These are phyloP conservation scores for Aspergillus versicolor DNA, from an alignment of 2,329 filamentous ascomycete genomes.

Conservation along the genomic window DNA sequence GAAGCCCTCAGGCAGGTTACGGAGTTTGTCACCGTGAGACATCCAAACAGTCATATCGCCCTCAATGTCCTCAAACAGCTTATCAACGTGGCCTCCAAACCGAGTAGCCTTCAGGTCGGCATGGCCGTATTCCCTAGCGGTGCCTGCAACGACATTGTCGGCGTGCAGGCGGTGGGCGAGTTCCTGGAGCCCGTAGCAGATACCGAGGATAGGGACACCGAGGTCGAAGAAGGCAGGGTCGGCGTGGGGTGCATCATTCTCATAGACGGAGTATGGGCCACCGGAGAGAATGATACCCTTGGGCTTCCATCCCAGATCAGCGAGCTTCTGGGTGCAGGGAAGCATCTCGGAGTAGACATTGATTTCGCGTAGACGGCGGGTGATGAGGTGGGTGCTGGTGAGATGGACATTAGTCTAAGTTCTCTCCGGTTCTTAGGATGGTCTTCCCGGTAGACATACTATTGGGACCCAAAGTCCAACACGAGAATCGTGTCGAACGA, in stretches of 20 bases:
- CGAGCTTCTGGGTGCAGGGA: constrained; percentile 77
- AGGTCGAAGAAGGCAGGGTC: constrained; percentile 81
- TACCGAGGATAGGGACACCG: constrained; percentile 59
- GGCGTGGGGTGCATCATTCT: constrained; percentile 71
- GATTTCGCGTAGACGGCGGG: constrained; percentile 65
- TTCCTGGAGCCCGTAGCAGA: constrained; percentile 68
- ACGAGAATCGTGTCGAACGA: constrained; percentile 67
- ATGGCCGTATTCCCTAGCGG: constrained; percentile 70
- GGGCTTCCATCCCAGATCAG: constrained; percentile 74
- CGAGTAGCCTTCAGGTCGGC: constrained; percentile 63
- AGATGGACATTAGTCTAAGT: neutral
- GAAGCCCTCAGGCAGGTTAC: constrained; percentile 70
- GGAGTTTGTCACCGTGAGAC: constrained; percentile 87
- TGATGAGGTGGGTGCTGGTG: constrained; percentile 19
- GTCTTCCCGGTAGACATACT: constrained; percentile 12
- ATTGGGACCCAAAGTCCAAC: constrained; percentile 62
- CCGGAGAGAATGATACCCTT: constrained; percentile 62
- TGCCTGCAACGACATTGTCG: constrained; percentile 67
- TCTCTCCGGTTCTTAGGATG: constrained; percentile 5
- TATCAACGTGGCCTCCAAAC: constrained; percentile 64
- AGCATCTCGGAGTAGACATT: constrained; percentile 87
- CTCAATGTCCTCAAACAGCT: constrained; percentile 74
- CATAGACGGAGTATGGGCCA: constrained; percentile 77
- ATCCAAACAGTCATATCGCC: constrained; percentile 75
- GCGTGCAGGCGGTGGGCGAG: constrained; percentile 68